These are phyloP conservation scores for Russula griseocarnosa DNA, from an alignment of 768 basidiomycete species.

Conservation along the genomic window DNA sequence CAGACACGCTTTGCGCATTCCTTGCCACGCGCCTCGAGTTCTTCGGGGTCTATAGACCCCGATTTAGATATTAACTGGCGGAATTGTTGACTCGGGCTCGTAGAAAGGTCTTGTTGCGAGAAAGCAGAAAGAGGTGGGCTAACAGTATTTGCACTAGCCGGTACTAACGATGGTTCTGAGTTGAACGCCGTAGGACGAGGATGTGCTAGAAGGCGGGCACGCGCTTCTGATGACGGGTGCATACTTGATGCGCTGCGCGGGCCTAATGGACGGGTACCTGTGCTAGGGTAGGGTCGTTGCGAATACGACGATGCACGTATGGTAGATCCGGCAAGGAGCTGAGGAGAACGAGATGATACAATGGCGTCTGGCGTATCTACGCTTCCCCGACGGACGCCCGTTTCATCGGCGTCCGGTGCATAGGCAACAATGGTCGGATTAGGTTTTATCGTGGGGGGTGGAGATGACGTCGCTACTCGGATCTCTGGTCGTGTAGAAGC, in stretches of 20 bases:
- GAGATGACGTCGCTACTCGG: constrained; percentile 11
- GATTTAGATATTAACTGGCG: constrained; percentile 40
- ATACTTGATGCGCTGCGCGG: constrained; percentile 31
- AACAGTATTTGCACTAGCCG: constrained; percentile 45
- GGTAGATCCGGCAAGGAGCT: constrained; percentile 16
- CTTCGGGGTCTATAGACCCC: constrained; percentile 46
- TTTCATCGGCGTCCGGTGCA: constrained; percentile 20
- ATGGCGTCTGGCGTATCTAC: constrained; percentile 3
- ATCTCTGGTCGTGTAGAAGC: constrained; percentile 1
- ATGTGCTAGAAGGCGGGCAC: constrained; percentile 53
- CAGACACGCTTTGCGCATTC: constrained; percentile 76
- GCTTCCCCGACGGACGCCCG: neutral
- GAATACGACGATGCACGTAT: constrained; percentile 24
- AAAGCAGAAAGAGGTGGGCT: constrained; percentile 32
- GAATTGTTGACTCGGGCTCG: constrained; percentile 47
- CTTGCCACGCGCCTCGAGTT: constrained; percentile 60
- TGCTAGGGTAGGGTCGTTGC: constrained; percentile 26
- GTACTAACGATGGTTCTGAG: constrained; percentile 78
- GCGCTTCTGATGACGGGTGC: constrained; percentile 36
- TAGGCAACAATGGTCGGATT: constrained; percentile 24
- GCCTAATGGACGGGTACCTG: constrained; percentile 28
- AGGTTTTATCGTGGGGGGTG: constrained; percentile 11
- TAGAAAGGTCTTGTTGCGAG: constrained; percentile 56
- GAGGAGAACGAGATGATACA: constrained; percentile 1
- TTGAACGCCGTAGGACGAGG: constrained; percentile 71